Base-by-base conservation (phyloP, 192 early-diverging fungal species). In the Umbelopsis vinacea region DNA sequence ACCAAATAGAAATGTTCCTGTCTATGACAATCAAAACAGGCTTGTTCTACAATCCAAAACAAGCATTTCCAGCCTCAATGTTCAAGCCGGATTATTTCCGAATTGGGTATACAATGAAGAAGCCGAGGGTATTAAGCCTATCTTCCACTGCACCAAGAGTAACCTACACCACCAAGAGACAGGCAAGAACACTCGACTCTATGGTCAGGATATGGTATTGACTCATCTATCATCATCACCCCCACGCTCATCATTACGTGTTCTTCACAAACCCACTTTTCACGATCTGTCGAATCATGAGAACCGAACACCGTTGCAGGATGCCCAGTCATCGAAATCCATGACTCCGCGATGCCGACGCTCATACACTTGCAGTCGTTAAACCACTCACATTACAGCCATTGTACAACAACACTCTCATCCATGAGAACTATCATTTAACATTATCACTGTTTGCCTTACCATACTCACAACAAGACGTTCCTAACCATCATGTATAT, bases 31-130 rank as follows among this genome's bases (percentile, higher is more conserved):
- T 8, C 23, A 63, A 35, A 63, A 63, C 57, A 14, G n/a, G 11
- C 57, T 63, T 37, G 57, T 63, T 37, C 33, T 63, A 6, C 57
- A 63, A 35, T 63, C 57, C 57, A 63, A 63, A 63, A 19, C 33
- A 33, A 63, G 29, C 33, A 63, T 63, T n/a, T 22, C 29, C 57
- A 63, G 33, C 19, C 57, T 63, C 57, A 63, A 63, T 37, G 0
- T 63, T 33, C 57, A 63, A 33, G 17, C 57, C 0, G 57, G 57
- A 37, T 35, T 63, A 63, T 63, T 29, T 37, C 57, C 57, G 33
- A 37, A 63, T 63, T 63, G 57, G 57, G 26, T 63, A 14, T 17
- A 63, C 57, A 63, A 63, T 63, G 57, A 37, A 63, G 57, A 37
- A 63, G 48, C 48, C 33, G 33, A 33, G 57, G 48, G 57, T 37